Percentiles rank a stretch among this genome's conserved stretches.
Conservation (phyloP, 306 rosid species). For the Oxytropis ochrocephala region DNA sequence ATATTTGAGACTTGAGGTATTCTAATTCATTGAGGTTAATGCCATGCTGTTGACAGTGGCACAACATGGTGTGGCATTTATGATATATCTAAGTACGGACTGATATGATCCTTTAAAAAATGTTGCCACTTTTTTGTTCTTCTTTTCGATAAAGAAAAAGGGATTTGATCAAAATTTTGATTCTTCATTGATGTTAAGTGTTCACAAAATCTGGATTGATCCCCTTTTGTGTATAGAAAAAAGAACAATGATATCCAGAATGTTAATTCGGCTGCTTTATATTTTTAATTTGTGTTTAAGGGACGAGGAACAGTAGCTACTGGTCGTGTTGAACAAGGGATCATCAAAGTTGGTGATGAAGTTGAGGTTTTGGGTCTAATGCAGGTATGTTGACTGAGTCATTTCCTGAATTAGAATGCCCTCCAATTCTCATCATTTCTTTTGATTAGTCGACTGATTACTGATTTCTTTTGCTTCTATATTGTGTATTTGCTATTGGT, state of each 20-base stretch:
- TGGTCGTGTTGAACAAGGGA: conserved; percentile 95
- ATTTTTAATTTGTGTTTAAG: conserved; percentile 36
- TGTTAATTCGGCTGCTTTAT: conserved; percentile 2
- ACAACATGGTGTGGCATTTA: background rate
- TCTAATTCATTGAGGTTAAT: background rate
- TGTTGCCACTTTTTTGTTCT: background rate
- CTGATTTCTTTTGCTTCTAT: conserved; percentile 1
- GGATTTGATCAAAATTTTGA: background rate
- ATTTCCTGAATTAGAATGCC: conserved; percentile 1
- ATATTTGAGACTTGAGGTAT: background rate
- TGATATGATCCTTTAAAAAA: background rate
- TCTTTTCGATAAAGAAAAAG: background rate
- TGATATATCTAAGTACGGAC: background rate
- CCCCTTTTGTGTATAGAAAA: background rate
- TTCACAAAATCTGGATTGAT: conserved; percentile 11
- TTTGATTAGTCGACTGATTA: background rate
- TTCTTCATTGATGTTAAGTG: background rate
- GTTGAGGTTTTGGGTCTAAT: conserved; percentile 86
- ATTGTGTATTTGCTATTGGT: background rate
- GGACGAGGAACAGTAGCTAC: conserved; percentile 99
- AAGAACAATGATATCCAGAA: background rate
- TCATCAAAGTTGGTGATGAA: conserved; percentile 90
- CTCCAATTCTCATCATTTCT: conserved; percentile 5
- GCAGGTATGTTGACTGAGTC: conserved; percentile 48
- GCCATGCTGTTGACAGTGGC: background rate